Evolutionary conservation across 768 basidiomycete genomes (phyloP).

Genomic region (Amanita phalloides): DNA sequence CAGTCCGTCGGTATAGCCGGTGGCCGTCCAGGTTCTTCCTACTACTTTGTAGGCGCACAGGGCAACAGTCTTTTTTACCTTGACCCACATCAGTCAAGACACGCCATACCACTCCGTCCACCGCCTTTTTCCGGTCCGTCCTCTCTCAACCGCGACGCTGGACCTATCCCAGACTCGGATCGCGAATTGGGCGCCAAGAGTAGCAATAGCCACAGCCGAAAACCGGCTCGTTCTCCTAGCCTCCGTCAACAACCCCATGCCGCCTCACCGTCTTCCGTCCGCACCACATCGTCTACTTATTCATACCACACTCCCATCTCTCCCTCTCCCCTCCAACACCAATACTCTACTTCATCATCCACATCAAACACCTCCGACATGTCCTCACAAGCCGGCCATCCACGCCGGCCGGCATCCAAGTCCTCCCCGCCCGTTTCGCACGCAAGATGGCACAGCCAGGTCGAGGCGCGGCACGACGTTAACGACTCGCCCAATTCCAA

Average conservation of each 20-base stretch:
- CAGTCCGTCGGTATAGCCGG: conserved; percentile 97
- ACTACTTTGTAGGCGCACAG: conserved; percentile 94
- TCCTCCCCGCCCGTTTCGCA: conserved; percentile 3
- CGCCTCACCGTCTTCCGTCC: conserved; percentile 40
- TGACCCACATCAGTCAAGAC: conserved; percentile 70
- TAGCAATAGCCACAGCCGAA: background rate
- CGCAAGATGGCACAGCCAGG: conserved; percentile 1
- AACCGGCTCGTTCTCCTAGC: background rate
- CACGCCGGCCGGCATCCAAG: background rate
- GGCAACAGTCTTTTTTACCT: conserved; percentile 80
- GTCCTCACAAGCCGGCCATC: conserved; percentile 22
- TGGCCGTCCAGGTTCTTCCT: conserved; percentile 92
- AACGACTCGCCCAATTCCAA: background rate
- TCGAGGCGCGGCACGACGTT: conserved; percentile 1
- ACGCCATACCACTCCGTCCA: conserved; percentile 61
- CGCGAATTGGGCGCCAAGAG: conserved; percentile 7
- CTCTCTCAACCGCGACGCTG: background rate
- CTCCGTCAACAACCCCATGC: conserved; percentile 11
- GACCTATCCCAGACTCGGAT: conserved; percentile 12
- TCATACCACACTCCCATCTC: conserved; percentile 47
- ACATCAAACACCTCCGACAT: conserved; percentile 16
- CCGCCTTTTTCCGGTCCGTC: conserved; percentile 8
- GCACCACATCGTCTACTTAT: conserved; percentile 39
- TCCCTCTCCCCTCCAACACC: conserved; percentile 57
- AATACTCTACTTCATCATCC: conserved; percentile 30